These are phyloP conservation scores for Backusella morwellensis DNA, from an alignment of 192 early-diverging fungal genomes.

Conservation along the genomic window DNA sequence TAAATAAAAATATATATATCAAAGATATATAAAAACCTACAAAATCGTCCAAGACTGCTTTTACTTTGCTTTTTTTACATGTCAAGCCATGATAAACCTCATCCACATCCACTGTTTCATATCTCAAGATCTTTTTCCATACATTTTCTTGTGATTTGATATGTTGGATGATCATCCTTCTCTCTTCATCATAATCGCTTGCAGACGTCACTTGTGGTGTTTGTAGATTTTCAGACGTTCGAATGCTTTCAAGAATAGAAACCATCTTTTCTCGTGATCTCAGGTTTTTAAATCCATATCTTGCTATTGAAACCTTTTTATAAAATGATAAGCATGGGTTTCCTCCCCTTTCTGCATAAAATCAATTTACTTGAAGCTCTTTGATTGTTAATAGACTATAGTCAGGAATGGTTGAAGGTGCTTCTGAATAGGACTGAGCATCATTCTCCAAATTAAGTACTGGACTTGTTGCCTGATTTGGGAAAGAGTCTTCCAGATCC, in stretches of 20 bases:
- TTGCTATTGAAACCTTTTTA: not conserved
- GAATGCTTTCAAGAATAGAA: not conserved
- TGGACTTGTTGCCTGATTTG: not conserved
- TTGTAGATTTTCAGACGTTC: not conserved
- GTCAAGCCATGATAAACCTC: not conserved
- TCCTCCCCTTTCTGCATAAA: not conserved
- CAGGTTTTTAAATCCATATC: not conserved
- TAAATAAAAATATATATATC: not conserved
- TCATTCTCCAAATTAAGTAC: not conserved
- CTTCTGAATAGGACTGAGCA: not conserved
- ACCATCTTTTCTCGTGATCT: not conserved
- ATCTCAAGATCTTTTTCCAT: slow-evolving; percentile 1
- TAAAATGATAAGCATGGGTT: not conserved
- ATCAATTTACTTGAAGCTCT: not conserved
- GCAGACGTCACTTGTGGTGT: not conserved
- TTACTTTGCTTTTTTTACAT: not conserved
- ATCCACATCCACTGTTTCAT: not conserved
- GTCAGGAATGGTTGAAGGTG: not conserved
- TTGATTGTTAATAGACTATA: not conserved
- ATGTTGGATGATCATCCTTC: not conserved
- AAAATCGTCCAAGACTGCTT: not conserved
- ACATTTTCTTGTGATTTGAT: not conserved
- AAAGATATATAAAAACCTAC: not conserved
- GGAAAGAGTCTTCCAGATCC: not conserved
- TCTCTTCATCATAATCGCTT: not conserved